Conservation (phyloP, 73 alveolate species). For the Paramecium biaurelia region DNA sequence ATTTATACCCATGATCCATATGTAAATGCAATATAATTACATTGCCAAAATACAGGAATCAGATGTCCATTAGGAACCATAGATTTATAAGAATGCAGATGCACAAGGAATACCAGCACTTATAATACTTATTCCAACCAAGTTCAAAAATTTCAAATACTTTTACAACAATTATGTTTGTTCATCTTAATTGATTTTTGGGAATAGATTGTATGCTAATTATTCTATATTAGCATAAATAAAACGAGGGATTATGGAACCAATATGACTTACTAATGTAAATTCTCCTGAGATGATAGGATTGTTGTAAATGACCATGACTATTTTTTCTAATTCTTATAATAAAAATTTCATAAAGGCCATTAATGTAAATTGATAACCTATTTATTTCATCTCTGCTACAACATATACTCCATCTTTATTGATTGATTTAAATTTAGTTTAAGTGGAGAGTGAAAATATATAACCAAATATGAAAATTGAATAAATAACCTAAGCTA, state of each 20-base stretch:
- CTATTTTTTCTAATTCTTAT: conserved; percentile 49
- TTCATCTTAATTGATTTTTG: conserved; percentile 15
- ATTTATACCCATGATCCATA: conserved; percentile 61
- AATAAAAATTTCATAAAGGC: conserved; percentile 29
- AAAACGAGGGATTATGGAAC: conserved; percentile 45
- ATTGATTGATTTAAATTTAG: background rate
- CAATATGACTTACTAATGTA: conserved; percentile 44
- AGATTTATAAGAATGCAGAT: conserved; percentile 14
- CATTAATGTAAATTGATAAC: conserved; percentile 46
- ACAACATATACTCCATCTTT: background rate
- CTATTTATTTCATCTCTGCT: background rate
- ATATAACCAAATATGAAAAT: background rate
- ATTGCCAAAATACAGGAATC: conserved; percentile 31
- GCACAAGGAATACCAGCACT: conserved; percentile 55
- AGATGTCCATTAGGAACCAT: conserved; percentile 51
- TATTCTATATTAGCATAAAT: conserved; percentile 45
- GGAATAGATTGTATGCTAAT: conserved; percentile 28
- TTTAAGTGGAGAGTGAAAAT: background rate
- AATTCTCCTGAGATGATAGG: conserved; percentile 24
- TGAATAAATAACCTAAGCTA: background rate
- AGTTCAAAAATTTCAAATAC: background rate
- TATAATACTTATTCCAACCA: conserved; percentile 35
- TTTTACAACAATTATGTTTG: background rate
- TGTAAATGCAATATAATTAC: conserved; percentile 47
- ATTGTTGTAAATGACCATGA: conserved; percentile 20